Conservation (phyloP, 2,329 filamentous ascomycete species). For the Colletotrichum gloeosporioides region DNA sequence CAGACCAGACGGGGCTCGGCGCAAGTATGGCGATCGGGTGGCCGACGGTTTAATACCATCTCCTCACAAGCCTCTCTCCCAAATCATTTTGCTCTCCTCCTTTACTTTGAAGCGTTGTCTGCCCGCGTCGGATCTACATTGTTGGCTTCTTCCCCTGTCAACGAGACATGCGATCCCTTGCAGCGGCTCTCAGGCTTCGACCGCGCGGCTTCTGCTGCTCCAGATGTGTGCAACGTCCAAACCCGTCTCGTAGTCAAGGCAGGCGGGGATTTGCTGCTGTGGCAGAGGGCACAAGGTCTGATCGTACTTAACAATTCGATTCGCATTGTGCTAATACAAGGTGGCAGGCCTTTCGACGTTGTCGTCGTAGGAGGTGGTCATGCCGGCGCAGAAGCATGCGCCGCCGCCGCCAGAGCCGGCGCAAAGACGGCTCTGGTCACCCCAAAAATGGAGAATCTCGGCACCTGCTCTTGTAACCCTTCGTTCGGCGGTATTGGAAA, state of each 20-base stretch:
- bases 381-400: conserved; percentile 91
- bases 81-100: not conserved
- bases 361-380: conserved; percentile 96
- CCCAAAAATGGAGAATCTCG: conserved; percentile 85
- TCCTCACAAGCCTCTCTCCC: not conserved
- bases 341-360: conserved; percentile 78
- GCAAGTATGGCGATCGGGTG: not conserved
- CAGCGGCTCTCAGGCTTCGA: not conserved
- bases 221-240: not conserved
- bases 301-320: conserved; percentile 8
- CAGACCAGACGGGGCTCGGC: too few species aligned
- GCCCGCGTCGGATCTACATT: not conserved
- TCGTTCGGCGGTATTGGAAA: conserved; percentile 99
- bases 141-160: not conserved
- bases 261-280: conserved; percentile 35
- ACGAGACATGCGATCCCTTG: conserved; percentile 3
- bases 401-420: conserved; percentile 87
- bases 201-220: not conserved
- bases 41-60: not conserved
- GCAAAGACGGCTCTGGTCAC: conserved; percentile 91
- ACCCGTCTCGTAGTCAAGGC: not conserved
- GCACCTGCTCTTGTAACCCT: conserved; percentile 95
- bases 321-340: not conserved
- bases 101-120: not conserved
- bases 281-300: conserved; percentile 33